These are phyloP conservation scores for Claviceps cyperi DNA, from an alignment of 2,329 filamentous ascomycete species.

Conservation along the genomic window DNA sequence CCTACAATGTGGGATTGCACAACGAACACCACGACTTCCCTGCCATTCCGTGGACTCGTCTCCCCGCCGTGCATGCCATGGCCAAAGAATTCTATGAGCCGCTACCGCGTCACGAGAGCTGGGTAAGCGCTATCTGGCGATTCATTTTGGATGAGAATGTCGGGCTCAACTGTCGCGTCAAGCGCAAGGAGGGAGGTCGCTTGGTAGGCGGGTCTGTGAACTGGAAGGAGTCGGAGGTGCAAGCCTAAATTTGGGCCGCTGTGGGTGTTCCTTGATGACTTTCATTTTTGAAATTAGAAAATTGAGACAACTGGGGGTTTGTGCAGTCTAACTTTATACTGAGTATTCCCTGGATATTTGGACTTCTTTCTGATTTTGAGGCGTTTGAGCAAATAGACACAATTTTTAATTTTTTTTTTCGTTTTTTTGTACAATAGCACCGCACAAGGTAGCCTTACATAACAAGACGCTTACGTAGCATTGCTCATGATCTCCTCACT, in stretches of 20 bases:
- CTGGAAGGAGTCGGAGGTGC: slow-evolving; percentile 57
- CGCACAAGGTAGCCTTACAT: too few relatives aligned
- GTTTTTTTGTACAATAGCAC: too few relatives aligned
- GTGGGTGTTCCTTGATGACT: too few relatives aligned
- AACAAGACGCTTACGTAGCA: too few relatives aligned
- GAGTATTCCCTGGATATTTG: too few relatives aligned
- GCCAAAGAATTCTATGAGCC: slow-evolving; percentile 86
- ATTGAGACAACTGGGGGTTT: neutral
- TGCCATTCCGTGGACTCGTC: slow-evolving; percentile 82
- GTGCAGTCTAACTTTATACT: too few relatives aligned
- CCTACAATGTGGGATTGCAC: slow-evolving; percentile 94
- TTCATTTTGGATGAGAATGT: slow-evolving; percentile 87
- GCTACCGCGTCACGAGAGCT: slow-evolving; percentile 76
- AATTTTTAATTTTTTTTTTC: too few relatives aligned
- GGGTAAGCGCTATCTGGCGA: slow-evolving; percentile 86
- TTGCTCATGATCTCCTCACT: too few relatives aligned
- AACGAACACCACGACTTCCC: slow-evolving; percentile 99
- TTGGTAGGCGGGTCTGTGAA: slow-evolving; percentile 36
- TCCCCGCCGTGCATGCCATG: slow-evolving; percentile 62
- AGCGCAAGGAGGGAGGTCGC: slow-evolving; percentile 65
- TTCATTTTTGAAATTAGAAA: neutral
- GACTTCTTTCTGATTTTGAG: too few relatives aligned
- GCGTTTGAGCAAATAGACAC: too few relatives aligned
- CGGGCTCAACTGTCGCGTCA: slow-evolving; percentile 82
- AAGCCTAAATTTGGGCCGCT: slow-evolving; percentile 31